Conservation (phyloP, 768 basidiomycete species). For the Tricholomella constricta region DNA sequence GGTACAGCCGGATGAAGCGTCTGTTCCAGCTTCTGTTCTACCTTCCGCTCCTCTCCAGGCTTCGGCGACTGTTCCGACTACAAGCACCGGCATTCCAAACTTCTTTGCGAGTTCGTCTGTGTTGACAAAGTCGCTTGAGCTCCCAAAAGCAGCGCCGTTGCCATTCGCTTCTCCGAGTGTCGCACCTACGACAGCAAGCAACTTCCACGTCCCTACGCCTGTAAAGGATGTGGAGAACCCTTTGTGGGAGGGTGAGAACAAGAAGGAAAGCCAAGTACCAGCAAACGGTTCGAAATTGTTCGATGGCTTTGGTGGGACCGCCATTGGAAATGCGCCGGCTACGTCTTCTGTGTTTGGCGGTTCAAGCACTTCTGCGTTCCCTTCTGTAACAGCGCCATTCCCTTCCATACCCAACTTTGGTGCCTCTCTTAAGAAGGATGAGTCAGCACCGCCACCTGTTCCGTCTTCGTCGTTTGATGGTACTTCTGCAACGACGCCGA, state of each 20-base stretch:
- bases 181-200: not conserved
- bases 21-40: not conserved
- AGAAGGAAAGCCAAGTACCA: constrained; percentile 9
- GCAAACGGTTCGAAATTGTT: constrained; percentile 8
- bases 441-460: not conserved
- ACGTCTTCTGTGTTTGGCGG: not conserved
- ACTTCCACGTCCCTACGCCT: constrained; percentile 20
- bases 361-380: not conserved
- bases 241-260: constrained; percentile 44
- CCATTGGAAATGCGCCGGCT: not conserved
- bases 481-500: not conserved
- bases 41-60: not conserved
- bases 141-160: constrained; percentile 27
- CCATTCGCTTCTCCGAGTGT: constrained; percentile 17
- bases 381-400: not conserved
- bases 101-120: constrained; percentile 62
- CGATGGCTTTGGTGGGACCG: constrained; percentile 8
- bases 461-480: not conserved
- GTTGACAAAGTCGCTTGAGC: constrained; percentile 41
- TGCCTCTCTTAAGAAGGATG: not conserved
- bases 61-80: not conserved
- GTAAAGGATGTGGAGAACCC: constrained; percentile 44
- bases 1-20: not conserved
- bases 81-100: constrained; percentile 47
- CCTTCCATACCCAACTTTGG: not conserved